phyloP scores from a whole-genome alignment of 2,329 filamentous ascomycete genomes.

The Tolypocladium endophyticum region DNA sequence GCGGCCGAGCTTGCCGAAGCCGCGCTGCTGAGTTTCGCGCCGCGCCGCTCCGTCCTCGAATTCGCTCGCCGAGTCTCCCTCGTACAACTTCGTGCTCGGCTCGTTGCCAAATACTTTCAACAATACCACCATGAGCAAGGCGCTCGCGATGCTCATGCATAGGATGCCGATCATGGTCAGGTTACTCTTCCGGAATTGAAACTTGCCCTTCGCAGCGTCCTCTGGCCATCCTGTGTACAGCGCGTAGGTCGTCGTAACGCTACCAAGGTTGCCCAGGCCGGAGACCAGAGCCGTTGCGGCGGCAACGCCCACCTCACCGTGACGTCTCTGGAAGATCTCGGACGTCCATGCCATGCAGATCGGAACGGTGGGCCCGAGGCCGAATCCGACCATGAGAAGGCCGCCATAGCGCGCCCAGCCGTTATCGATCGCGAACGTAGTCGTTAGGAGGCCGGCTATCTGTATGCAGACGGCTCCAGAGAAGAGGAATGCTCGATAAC shows the following conservation, averaged over 20 bases:
- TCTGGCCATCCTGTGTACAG: slow-evolving; percentile 79
- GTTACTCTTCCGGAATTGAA: slow-evolving; percentile 74
- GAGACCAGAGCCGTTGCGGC: slow-evolving; percentile 78
- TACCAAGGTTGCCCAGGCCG: slow-evolving; percentile 77
- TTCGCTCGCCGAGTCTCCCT: slow-evolving; percentile 27
- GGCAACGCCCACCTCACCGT: slow-evolving; percentile 84
- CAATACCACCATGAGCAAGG: slow-evolving; percentile 56
- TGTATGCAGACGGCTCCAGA: slow-evolving; percentile 65
- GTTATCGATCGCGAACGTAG: slow-evolving; percentile 60
- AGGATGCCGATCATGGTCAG: slow-evolving; percentile 82
- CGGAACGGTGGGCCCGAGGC: slow-evolving; percentile 80
- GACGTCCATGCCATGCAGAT: slow-evolving; percentile 92
- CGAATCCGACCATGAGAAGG: slow-evolving; percentile 82
- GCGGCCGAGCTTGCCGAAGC: slow-evolving; percentile 36
- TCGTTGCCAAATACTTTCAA: slow-evolving; percentile 48
- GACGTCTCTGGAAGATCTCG: slow-evolving; percentile 80
- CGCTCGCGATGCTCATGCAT: slow-evolving; percentile 63
- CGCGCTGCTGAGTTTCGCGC: slow-evolving; percentile 46
- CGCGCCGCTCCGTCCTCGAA: slow-evolving; percentile 51
- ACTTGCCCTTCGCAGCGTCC: slow-evolving; percentile 56
- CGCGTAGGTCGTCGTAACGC: slow-evolving; percentile 79
- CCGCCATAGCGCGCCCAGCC: slow-evolving; percentile 82
- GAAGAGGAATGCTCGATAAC: slow-evolving; percentile 71
- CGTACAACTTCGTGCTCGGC: slow-evolving; percentile 34
- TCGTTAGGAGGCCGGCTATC: slow-evolving; percentile 69